Conservation (phyloP, 164 flowering plant genomes). For the Macadamia tetraphylla region DNA sequence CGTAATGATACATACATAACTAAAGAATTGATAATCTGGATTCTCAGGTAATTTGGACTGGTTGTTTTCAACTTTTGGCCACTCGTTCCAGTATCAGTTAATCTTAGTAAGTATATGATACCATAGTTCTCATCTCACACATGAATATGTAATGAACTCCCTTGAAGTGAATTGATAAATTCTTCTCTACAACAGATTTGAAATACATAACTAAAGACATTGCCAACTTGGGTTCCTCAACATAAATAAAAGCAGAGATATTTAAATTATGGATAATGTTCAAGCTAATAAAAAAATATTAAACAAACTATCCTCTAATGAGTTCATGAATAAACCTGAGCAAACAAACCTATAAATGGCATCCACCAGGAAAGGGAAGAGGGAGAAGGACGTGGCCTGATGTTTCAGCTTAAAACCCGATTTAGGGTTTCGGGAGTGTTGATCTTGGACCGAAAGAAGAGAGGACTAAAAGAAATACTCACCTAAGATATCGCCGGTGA, state of each 20-base stretch:
- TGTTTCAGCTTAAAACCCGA: no score
- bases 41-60: not conserved
- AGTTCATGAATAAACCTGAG: no score
- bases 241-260: not conserved
- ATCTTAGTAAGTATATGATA: not conserved
- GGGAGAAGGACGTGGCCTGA: no score
- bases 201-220: not conserved
- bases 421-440: no score
- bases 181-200: conserved; percentile 52
- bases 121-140: conserved; percentile 29
- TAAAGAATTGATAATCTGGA: not conserved
- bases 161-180: conserved; percentile 80
- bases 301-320: no score
- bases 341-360: no score
- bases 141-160: conserved; percentile 75
- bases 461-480: no score
- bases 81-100: not conserved
- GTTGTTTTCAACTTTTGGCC: not conserved
- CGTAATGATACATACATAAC: no score
- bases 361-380: no score
- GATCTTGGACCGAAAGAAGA: no score
- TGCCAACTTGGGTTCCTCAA: not conserved
- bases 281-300: not conserved
- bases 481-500: no score
- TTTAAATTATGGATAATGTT: not conserved